phyloP scores from a whole-genome alignment of 768 basidiomycete species.

The Tylopilus felleus region DNA sequence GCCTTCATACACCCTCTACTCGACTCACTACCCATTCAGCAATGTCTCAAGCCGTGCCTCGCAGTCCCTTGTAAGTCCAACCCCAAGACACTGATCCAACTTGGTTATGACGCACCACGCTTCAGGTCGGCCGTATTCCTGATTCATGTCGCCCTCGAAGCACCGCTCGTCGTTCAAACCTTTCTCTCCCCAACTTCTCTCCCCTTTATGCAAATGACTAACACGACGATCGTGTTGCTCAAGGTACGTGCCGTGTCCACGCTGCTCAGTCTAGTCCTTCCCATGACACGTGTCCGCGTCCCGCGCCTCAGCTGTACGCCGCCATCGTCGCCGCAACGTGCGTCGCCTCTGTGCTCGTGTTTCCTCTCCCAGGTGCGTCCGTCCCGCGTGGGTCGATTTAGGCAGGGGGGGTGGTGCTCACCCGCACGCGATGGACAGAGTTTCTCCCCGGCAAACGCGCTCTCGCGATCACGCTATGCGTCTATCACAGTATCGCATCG shows the following conservation, averaged over 20 bases:
- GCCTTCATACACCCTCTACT: too few species aligned
- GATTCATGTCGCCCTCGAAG: slow-evolving; percentile 75
- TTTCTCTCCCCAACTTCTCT: slow-evolving; percentile 57
- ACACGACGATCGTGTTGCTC: slow-evolving; percentile 71
- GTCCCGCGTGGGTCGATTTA: too few species aligned
- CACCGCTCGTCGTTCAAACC: slow-evolving; percentile 75
- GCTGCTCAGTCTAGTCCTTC: too few species aligned
- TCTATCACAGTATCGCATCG: slow-evolving; percentile 73
- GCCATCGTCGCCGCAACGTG: slow-evolving; percentile 60
- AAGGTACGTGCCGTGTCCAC: slow-evolving; percentile 45
- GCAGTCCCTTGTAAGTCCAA: slow-evolving; percentile 41
- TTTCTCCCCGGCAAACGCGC: slow-evolving; percentile 85
- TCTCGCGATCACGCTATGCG: slow-evolving; percentile 67
- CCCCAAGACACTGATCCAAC: not conserved
- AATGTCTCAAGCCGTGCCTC: slow-evolving; percentile 23
- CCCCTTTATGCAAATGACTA: slow-evolving; percentile 79
- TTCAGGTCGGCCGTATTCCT: slow-evolving; percentile 66
- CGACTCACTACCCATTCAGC: not conserved
- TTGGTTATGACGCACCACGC: not conserved
- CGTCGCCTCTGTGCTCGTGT: slow-evolving; percentile 59
- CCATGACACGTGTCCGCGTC: not conserved
- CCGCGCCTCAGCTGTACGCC: slow-evolving; percentile 58
- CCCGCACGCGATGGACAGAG: slow-evolving; percentile 40
- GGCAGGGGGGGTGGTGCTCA: not conserved
- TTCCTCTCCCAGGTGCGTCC: slow-evolving; percentile 65